Conservation (phyloP, 2,329 filamentous ascomycete species). For the Chalaropsis thielavioides region DNA sequence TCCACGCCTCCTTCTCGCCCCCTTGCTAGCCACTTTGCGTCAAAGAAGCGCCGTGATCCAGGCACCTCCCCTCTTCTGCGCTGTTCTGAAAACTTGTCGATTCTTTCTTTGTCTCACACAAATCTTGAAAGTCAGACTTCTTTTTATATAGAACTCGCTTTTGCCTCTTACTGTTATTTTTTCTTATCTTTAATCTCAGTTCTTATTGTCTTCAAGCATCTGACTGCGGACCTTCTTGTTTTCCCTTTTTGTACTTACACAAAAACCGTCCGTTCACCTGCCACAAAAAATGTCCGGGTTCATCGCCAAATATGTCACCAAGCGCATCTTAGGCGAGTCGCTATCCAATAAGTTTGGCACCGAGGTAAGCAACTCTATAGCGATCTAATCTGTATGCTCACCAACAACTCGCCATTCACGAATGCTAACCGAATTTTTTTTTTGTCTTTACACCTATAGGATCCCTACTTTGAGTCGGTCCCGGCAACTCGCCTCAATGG, state of each 20-base stretch:
- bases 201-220: neutral
- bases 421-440: neutral
- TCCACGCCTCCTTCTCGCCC: neutral
- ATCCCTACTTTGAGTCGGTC: constrained; percentile 79
- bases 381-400: neutral
- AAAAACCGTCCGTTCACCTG: neutral
- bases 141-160: neutral
- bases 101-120: no score
- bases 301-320: constrained; percentile 40
- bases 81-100: neutral
- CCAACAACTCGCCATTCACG: neutral
- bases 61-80: neutral
- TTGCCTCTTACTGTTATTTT: neutral
- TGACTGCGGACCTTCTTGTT: neutral
- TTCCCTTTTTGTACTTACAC: neutral
- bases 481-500: constrained; percentile 56
- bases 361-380: constrained; percentile 29
- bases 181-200: neutral
- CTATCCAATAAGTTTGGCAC: constrained; percentile 43
- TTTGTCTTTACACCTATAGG: constrained; percentile 35
- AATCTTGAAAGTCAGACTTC: neutral
- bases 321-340: constrained; percentile 43
- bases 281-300: constrained; percentile 34
- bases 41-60: constrained; percentile 2
- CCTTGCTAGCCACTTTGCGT: neutral